Base-by-base conservation (phyloP, 768 basidiomycete genomes). In the Naganishia kalamii region DNA sequence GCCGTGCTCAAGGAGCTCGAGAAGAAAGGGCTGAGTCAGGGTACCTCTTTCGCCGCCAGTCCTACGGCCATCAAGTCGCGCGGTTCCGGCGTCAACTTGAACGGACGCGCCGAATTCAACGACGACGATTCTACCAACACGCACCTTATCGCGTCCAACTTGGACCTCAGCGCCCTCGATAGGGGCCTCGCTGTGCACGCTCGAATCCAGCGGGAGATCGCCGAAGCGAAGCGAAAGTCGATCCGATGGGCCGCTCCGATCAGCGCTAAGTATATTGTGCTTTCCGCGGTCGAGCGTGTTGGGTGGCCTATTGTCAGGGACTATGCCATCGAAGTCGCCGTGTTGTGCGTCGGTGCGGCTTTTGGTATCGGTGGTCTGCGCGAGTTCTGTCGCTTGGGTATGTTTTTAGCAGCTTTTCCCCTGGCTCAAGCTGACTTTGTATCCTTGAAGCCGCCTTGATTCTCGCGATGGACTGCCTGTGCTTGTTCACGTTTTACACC, bases 281-380 rank as follows among this genome's bases (percentile, higher is more conserved):
- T 90, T 11, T 88, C 91, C 69, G 88, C 89, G 0, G 84, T 98
- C 57, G 83, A 85, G 54, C 82, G 84, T 27, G 88, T 87, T 11
- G 94, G 92, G 65, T 83, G 85, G 19, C 83, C 85, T 54, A 92
- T 98, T 72, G 85, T 99, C 59, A 83, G 93, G 32, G 96, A 99
- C 76, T 99, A 96, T 69, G 86, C 86, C 4, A 83, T 99, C 54
- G 96, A 99, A 72, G 87, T 98, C 49, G 88, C 86, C 4, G 91
- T 97, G 2, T 84, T 99, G 4, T 80, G 87, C 48, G 83, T 93
- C 46, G 96, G 96, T 2, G 92, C 91, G 1, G 85, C 87, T 70
- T 87, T 86, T 67, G 87, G 86, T 47, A 91, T 97, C 29, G 87
- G 88, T 23, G 94, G 94, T 12, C 80, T 99, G 52, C 85, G 84